phyloP scores from a whole-genome alignment of 345 rosid genomes.

The Hibiscus mutabilis region DNA sequence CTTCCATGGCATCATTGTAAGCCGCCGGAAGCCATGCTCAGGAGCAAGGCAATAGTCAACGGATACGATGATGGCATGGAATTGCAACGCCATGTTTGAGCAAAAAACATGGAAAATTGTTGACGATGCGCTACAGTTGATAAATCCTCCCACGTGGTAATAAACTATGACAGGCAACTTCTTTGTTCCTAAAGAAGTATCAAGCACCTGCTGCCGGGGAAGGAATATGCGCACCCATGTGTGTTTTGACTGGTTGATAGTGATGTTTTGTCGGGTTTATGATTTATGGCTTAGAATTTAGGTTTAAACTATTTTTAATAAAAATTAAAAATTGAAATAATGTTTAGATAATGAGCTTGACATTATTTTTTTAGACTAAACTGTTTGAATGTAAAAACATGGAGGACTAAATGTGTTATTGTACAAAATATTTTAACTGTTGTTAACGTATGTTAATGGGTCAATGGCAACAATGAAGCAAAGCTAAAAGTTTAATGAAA shows the following conservation, averaged over 20 bases:
- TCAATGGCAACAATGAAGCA: too few relatives aligned
- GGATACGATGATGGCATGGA: slow-evolving; percentile 36
- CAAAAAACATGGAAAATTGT: slow-evolving; percentile 22
- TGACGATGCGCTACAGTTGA: slow-evolving; percentile 27
- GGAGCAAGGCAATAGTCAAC: slow-evolving; percentile 56
- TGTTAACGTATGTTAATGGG: too few relatives aligned
- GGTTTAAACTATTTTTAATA: too few relatives aligned
- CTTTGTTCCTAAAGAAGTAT: not conserved
- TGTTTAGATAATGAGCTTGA: too few relatives aligned
- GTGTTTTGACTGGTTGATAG: slow-evolving; percentile 23
- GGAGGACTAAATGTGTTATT: too few relatives aligned
- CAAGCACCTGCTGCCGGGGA: slow-evolving; percentile 12
- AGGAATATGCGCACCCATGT: slow-evolving; percentile 26
- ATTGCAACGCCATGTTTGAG: slow-evolving; percentile 20
- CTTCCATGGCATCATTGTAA: slow-evolving; percentile 52
- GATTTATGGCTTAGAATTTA: too few relatives aligned
- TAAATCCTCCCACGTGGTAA: slow-evolving; percentile 67
- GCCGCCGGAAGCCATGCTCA: slow-evolving; percentile 63
- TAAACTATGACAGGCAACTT: slow-evolving; percentile 53
- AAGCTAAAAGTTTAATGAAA: too few relatives aligned
- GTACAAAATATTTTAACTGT: too few relatives aligned
- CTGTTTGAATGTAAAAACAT: too few relatives aligned
- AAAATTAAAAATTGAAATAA: too few relatives aligned
- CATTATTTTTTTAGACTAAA: too few relatives aligned
- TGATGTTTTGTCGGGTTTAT: too few relatives aligned